Percentiles rank a stretch among this genome's conserved stretches.
Evolutionary conservation across 2,329 filamentous ascomycete genomes (phyloP).

Genomic region (Exophiala alcalophila): DNA sequence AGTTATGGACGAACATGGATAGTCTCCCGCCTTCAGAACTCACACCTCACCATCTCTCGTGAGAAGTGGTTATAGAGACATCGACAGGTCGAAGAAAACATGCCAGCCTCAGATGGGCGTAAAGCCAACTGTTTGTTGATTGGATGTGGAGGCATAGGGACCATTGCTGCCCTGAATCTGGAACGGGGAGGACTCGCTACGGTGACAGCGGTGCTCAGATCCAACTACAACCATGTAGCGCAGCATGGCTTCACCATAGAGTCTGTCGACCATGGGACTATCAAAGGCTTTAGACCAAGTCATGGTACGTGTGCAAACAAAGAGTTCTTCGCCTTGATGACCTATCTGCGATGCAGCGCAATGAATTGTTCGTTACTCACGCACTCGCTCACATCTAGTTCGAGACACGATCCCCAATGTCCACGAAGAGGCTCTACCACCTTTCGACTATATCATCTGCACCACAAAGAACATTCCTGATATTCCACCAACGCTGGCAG

Average conservation of each 20-base stretch:
- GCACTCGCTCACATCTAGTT: too few relatives aligned
- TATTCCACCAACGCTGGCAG: slow-evolving; percentile 45
- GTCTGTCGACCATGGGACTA: slow-evolving; percentile 54
- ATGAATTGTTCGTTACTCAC: too few relatives aligned
- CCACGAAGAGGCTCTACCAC: slow-evolving; percentile 18
- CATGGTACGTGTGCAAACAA: slow-evolving; percentile 32
- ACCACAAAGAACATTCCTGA: slow-evolving; percentile 60
- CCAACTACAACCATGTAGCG: slow-evolving; percentile 52
- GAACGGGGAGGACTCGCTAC: slow-evolving; percentile 49
- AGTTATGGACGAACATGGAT: too few relatives aligned
- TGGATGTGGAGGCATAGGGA: slow-evolving; percentile 58
- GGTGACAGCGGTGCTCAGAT: slow-evolving; percentile 56
- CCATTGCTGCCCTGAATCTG: slow-evolving; percentile 55
- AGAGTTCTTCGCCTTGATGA: too few relatives aligned
- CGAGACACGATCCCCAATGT: slow-evolving; percentile 49
- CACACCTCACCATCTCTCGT: too few relatives aligned
- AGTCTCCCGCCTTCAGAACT: too few relatives aligned
- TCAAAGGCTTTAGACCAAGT: slow-evolving; percentile 50
- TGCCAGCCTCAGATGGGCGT: too few relatives aligned
- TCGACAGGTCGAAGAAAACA: too few relatives aligned
- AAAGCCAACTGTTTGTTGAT: slow-evolving; percentile 49
- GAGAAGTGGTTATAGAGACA: too few relatives aligned
- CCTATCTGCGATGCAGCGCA: too few relatives aligned
- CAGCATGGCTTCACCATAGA: slow-evolving; percentile 52
- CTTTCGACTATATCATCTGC: slow-evolving; percentile 56